phyloP scores from a whole-genome alignment of 495 filamentous ascomycete genomes.

The Penicillium lividum region DNA sequence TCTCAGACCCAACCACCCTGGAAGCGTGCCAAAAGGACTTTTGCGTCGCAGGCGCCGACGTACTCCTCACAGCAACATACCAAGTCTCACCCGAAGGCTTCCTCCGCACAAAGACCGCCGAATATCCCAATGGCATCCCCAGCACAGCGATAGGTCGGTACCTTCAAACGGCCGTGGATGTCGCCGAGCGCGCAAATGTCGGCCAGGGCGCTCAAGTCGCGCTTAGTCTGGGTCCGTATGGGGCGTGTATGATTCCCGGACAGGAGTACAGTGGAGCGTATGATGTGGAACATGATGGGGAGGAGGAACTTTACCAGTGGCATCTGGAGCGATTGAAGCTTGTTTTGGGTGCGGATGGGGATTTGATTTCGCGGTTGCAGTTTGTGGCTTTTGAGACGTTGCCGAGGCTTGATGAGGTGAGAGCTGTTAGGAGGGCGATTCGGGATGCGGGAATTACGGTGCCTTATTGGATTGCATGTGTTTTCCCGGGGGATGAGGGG shows the following conservation, averaged over 20 bases:
- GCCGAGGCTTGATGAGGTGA: slow-evolving; percentile 57
- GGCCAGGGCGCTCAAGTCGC: slow-evolving; percentile 35
- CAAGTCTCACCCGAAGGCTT: slow-evolving; percentile 60
- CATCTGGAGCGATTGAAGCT: slow-evolving; percentile 54
- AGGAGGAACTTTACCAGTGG: slow-evolving; percentile 51
- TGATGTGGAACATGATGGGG: slow-evolving; percentile 43
- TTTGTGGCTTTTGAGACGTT: slow-evolving; percentile 68
- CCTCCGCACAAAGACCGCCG: slow-evolving; percentile 31
- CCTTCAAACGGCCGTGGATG: slow-evolving; percentile 31
- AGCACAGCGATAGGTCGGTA: slow-evolving; percentile 23
- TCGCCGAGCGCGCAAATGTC: slow-evolving; percentile 32
- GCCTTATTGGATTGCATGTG: slow-evolving; percentile 62
- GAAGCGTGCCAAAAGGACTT: slow-evolving; percentile 56
- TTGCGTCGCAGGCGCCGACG: slow-evolving; percentile 52
- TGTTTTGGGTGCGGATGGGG: slow-evolving; percentile 40
- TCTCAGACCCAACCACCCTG: slow-evolving; percentile 51
- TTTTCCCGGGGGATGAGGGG: slow-evolving; percentile 58
- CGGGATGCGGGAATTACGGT: slow-evolving; percentile 25
- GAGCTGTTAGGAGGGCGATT: slow-evolving; percentile 54
- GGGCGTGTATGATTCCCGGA: slow-evolving; percentile 62
- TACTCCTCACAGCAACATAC: slow-evolving; percentile 66
- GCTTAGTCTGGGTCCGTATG: slow-evolving; percentile 63
- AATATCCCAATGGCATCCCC: slow-evolving; percentile 28
- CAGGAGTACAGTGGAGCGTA: slow-evolving; percentile 66
- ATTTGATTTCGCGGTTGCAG: slow-evolving; percentile 36